A percentile compares a stretch with the other conserved stretches of the same genome.
These are phyloP conservation scores for Flaveria floridana DNA, from an alignment of 140 eudicot species.

Conservation along the genomic window DNA sequence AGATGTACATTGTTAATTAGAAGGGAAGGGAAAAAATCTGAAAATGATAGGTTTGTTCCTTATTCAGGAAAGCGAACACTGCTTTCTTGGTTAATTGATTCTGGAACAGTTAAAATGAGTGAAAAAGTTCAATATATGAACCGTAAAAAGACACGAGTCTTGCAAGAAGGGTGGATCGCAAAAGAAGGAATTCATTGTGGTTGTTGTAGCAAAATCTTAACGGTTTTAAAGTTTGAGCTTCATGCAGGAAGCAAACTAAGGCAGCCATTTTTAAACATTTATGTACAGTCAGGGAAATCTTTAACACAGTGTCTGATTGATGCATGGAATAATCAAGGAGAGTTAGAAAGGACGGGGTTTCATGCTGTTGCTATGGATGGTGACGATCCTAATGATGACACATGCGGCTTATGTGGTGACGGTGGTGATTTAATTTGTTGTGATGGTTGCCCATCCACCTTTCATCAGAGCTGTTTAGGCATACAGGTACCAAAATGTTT, in stretches of 20 bases:
- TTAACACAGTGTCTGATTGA: constrained; percentile 76
- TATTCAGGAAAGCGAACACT: constrained; percentile 79
- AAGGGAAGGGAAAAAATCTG: constrained; percentile 54
- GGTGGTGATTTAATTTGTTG: constrained; percentile 99
- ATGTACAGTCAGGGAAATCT: constrained; percentile 67
- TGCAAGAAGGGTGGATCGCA: constrained; percentile 96
- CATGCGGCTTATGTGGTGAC: constrained; percentile 94
- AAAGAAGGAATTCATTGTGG: constrained; percentile 91
- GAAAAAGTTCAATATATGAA: constrained; percentile 90
- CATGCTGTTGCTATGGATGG: constrained; percentile 59
- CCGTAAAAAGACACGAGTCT: constrained; percentile 60
- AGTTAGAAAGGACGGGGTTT: constrained; percentile 52
- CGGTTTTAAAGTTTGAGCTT: constrained; percentile 86
- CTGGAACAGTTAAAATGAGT: constrained; percentile 53
- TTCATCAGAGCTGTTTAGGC: constrained; percentile 87
- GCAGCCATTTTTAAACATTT: constrained; percentile 72
- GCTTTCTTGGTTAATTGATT: constrained; percentile 83
- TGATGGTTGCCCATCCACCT: constrained; percentile 97
- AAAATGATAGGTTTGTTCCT: constrained; percentile 57
- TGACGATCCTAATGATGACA: constrained; percentile 93
- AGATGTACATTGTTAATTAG: constrained; percentile 78
- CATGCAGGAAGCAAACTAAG: constrained; percentile 90
- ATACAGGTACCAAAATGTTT: constrained; percentile 53
- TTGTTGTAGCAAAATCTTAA: constrained; percentile 82
- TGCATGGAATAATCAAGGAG: constrained; percentile 91